phyloP scores from a whole-genome alignment of 495 filamentous ascomycete species.

The Penicillium subrubescens region DNA sequence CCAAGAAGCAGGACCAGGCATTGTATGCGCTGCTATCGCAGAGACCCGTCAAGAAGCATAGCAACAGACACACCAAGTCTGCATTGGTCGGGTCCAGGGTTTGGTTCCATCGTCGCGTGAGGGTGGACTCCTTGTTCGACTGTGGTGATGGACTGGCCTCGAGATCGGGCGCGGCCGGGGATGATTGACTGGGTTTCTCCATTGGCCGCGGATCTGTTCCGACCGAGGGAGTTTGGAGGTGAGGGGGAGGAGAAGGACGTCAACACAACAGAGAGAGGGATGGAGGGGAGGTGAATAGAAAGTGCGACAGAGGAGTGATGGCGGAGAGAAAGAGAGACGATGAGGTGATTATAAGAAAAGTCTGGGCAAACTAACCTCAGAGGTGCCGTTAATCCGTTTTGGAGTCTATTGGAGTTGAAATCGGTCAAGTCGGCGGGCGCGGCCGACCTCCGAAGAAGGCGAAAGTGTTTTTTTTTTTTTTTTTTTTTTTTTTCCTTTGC shows the following conservation, averaged over 20 bases:
- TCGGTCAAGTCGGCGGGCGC: neutral
- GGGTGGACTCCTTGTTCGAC: conserved; percentile 12
- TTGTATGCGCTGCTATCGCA: conserved; percentile 65
- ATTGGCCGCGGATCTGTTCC: conserved; percentile 9
- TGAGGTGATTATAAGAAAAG: too few species aligned
- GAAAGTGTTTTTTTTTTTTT: neutral
- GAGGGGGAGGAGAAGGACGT: neutral
- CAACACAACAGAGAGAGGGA: neutral
- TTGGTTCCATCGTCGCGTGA: conserved; percentile 36
- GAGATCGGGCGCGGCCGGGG: conserved; percentile 22
- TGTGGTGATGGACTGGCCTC: conserved; percentile 27
- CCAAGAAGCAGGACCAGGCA: conserved; percentile 62
- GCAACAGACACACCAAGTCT: conserved; percentile 56
- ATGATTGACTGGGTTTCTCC: conserved; percentile 22
- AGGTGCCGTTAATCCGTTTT: neutral
- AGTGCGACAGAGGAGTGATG: neutral
- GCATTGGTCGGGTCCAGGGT: conserved; percentile 46
- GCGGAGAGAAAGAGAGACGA: neutral
- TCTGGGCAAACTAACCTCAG: neutral
- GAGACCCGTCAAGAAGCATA: conserved; percentile 59
- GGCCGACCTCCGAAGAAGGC: neutral
- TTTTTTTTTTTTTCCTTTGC: neutral
- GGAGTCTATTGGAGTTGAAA: neutral
- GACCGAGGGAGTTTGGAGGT: neutral
- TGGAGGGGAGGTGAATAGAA: neutral